Evolutionary conservation across 2,329 filamentous ascomycete genomes (phyloP).

Genomic region (Trichoderma koningiopsis): DNA sequence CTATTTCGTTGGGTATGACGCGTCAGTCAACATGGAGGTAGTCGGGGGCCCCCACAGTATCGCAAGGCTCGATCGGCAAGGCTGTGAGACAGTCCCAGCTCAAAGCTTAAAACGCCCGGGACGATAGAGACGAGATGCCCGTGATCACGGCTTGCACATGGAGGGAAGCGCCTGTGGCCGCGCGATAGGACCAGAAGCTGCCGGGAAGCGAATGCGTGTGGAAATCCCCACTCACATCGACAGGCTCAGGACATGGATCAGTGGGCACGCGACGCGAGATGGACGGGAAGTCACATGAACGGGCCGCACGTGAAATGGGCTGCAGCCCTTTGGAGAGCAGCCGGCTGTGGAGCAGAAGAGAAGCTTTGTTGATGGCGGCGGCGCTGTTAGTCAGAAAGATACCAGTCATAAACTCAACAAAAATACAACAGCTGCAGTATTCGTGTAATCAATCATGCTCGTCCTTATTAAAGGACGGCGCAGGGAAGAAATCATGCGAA

Average conservation of each 20-base stretch:
- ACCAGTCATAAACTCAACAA: constrained; percentile 8
- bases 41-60: neutral
- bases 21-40: neutral
- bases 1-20: neutral
- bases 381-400: neutral
- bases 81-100: constrained; percentile 15
- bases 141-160: constrained; percentile 15
- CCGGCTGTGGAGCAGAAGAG: neutral
- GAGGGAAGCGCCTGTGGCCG: constrained; percentile 2
- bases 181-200: constrained; percentile 14
- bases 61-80: constrained; percentile 12
- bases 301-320: constrained; percentile 12
- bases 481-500: constrained; percentile 19
- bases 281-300: constrained; percentile 40
- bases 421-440: neutral
- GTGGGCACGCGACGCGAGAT: constrained; percentile 32
- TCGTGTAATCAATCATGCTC: neutral
- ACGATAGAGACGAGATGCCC: constrained; percentile 7
- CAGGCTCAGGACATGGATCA: neutral
- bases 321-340: constrained; percentile 13
- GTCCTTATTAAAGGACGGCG: constrained; percentile 14
- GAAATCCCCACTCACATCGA: constrained; percentile 17
- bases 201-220: constrained; percentile 4
- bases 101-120: neutral
- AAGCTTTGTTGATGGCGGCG: constrained; percentile 1